Evolutionary conservation across 2,329 filamentous ascomycete species (phyloP).

Genomic region (Aspergillus terreus): DNA sequence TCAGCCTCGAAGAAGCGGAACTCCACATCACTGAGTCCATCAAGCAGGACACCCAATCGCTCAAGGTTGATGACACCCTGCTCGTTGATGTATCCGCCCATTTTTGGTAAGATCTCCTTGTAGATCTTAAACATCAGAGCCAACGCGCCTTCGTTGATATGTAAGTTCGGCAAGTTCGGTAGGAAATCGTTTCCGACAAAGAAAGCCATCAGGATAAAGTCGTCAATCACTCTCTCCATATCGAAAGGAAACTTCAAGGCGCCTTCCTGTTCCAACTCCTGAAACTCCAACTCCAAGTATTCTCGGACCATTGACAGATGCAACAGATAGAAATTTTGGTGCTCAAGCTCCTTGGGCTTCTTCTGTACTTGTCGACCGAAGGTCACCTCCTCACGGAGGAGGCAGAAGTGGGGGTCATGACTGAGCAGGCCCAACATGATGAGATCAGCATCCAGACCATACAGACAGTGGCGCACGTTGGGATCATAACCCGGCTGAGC

Average conservation of each 20-base stretch:
- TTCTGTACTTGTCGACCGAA: constrained; percentile 84
- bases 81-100: constrained; percentile 95
- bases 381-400: constrained; percentile 94
- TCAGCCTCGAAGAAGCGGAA: constrained; percentile 91
- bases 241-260: constrained; percentile 76
- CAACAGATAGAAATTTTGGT: constrained; percentile 97
- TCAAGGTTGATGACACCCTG: constrained; percentile 85
- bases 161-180: constrained; percentile 89
- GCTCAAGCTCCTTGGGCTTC: constrained; percentile 94
- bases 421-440: constrained; percentile 98
- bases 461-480: constrained; percentile 93
- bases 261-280: constrained; percentile 76
- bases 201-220: constrained; percentile 99
- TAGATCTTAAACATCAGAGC: constrained; percentile 97
- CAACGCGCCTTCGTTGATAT: constrained; percentile 97
- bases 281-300: constrained; percentile 94
- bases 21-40: constrained; percentile 84
- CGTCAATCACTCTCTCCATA: constrained; percentile 94
- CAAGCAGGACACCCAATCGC: constrained; percentile 71
- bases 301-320: constrained; percentile 97
- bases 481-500: constrained; percentile 88
- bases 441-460: constrained; percentile 93
- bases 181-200: constrained; percentile 99
- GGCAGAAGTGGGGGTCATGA: constrained; percentile 96
- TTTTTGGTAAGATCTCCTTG: constrained; percentile 80